phyloP scores from a whole-genome alignment of 352 stramenopile genomes.

The Thalassiosira mediterranea region DNA sequence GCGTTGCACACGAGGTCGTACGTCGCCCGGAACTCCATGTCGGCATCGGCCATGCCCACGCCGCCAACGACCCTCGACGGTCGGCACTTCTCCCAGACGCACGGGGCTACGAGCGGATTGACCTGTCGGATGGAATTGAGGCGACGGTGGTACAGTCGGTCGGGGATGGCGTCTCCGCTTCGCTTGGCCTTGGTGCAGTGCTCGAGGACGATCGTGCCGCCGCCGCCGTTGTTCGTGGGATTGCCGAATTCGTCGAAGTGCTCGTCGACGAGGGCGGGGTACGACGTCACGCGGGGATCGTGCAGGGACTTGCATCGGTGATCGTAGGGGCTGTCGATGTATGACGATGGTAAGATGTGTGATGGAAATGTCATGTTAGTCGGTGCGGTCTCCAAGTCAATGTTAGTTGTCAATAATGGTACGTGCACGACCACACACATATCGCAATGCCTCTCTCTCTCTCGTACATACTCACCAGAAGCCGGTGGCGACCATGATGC shows the following conservation, averaged over 20 bases:
- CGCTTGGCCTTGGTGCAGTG: constrained; percentile 45
- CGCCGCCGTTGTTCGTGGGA: background rate
- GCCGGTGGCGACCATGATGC: constrained; percentile 28
- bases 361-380: background rate
- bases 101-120: constrained; percentile 35
- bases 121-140: constrained; percentile 35
- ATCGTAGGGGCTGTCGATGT: constrained; percentile 32
- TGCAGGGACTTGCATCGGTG: constrained; percentile 50
- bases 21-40: constrained; percentile 20
- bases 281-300: constrained; percentile 21
- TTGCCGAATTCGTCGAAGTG: too few species aligned
- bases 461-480: constrained; percentile 37
- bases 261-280: too few species aligned
- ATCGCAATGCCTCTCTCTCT: too few species aligned
- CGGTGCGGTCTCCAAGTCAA: background rate
- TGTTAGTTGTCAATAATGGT: constrained; percentile 1
- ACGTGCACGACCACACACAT: too few species aligned
- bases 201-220: constrained; percentile 14
- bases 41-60: background rate
- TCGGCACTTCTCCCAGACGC: constrained; percentile 41
- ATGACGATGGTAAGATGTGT: background rate
- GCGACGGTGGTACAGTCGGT: constrained; percentile 29
- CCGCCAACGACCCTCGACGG: too few species aligned
- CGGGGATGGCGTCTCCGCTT: constrained; percentile 30
- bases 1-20: constrained; percentile 47